Conservation (phyloP, 805 yeast species). For the Ogataea haglerorum region DNA sequence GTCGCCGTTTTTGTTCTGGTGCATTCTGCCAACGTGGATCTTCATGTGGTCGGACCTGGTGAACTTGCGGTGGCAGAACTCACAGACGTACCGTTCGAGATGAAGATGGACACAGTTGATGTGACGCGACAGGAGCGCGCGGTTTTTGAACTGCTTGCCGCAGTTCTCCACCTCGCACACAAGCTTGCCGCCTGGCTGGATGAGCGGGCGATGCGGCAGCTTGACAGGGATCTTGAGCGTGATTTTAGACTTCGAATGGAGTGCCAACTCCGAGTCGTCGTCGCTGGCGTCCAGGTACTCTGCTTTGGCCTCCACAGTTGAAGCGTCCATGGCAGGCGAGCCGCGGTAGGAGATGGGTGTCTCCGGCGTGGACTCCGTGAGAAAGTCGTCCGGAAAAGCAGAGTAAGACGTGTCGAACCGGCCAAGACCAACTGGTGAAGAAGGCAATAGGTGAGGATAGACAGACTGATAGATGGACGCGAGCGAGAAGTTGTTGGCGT, state of each 20-base stretch:
- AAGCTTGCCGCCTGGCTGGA: constrained; percentile 30
- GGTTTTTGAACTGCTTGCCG: constrained; percentile 49
- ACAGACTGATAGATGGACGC: constrained; percentile 7
- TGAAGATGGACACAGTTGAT: constrained; percentile 58
- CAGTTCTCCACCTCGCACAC: constrained; percentile 36
- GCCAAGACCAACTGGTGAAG: constrained; percentile 12
- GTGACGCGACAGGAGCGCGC: constrained; percentile 67
- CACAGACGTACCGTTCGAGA: constrained; percentile 53
- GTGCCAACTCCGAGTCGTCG: background rate
- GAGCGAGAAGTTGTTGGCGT: background rate
- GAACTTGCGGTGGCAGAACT: constrained; percentile 56
- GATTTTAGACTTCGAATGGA: constrained; percentile 1
- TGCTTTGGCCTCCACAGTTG: constrained; percentile 2
- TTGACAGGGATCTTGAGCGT: constrained; percentile 12
- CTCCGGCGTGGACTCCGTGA: constrained; percentile 4
- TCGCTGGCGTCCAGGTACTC: background rate
- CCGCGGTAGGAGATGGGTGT: constrained; percentile 2
- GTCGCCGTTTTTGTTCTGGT: constrained; percentile 15
- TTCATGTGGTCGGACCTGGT: constrained; percentile 65
- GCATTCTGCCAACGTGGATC: constrained; percentile 53
- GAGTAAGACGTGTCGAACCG: constrained; percentile 10
- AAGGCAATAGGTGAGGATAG: constrained; percentile 10
- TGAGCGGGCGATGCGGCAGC: constrained; percentile 1
- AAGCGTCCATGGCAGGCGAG: constrained; percentile 4
- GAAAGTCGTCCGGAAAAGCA: constrained; percentile 6